phyloP scores from a whole-genome alignment of 2,329 filamentous ascomycete species.

The Venturia asperata region DNA sequence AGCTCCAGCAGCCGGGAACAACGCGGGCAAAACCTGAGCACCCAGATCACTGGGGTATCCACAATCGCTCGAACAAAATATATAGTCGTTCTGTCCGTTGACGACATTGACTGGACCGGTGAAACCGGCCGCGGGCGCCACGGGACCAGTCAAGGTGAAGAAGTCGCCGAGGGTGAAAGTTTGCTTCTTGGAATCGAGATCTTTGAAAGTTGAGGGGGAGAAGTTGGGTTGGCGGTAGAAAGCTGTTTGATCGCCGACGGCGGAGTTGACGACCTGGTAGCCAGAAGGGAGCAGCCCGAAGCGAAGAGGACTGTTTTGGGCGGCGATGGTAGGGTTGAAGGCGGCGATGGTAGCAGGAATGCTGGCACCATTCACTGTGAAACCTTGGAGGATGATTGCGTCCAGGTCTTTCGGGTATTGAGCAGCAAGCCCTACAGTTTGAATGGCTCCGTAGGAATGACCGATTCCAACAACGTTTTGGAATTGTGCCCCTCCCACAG shows the following conservation, averaged over 20 bases:
- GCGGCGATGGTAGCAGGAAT: conserved; percentile 26
- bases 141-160: conserved; percentile 5
- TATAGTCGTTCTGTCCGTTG: conserved; percentile 15
- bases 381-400: conserved; percentile 55
- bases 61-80: conserved; percentile 17
- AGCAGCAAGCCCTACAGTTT: conserved; percentile 50
- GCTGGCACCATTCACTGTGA: conserved; percentile 32
- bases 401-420: conserved; percentile 49
- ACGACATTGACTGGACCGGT: conserved; percentile 18
- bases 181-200: conserved; percentile 1
- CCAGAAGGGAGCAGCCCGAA: not conserved
- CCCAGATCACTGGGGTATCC: conserved; percentile 7
- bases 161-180: conserved; percentile 13
- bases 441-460: conserved; percentile 43
- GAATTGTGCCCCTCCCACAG: conserved; percentile 28
- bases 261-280: conserved; percentile 7
- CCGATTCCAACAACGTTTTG: conserved; percentile 35
- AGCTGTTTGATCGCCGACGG: not conserved
- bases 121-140: not conserved
- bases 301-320: conserved; percentile 19
- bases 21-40: not conserved
- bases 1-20: not conserved
- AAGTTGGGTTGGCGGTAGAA: conserved; percentile 12
- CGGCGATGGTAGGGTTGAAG: conserved; percentile 27
- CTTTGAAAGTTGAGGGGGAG: not conserved